Evolutionary conservation across 2,329 filamentous ascomycete species (phyloP).

Genomic region (Lojkania enalia): DNA sequence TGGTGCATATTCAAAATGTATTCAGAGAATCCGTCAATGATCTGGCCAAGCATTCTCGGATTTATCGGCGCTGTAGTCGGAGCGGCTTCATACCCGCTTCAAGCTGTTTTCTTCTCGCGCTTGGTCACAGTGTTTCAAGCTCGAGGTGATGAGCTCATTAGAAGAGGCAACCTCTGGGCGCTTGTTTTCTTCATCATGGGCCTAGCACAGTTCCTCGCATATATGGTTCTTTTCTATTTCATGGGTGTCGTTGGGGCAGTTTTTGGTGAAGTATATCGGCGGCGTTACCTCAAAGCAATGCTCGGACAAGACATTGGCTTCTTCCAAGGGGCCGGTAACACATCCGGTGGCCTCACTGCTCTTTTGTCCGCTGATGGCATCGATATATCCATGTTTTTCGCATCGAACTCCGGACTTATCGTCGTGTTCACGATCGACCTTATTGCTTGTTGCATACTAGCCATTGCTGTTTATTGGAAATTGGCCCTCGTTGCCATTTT

Average conservation of each 20-base stretch:
- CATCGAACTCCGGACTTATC: constrained; percentile 80
- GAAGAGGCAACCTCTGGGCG: constrained; percentile 21
- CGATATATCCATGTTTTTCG: constrained; percentile 81
- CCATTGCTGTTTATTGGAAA: constrained; percentile 78
- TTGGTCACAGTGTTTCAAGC: constrained; percentile 6
- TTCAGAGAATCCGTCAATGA: constrained; percentile 5
- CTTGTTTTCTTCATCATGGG: constrained; percentile 29
- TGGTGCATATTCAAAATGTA: constrained; percentile 14
- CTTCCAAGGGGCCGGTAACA: constrained; percentile 86
- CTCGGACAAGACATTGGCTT: constrained; percentile 87
- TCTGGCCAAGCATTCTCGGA: constrained; percentile 2
- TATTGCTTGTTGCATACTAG: constrained; percentile 67
- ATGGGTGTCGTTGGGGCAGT: constrained; percentile 5
- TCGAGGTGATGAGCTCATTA: constrained; percentile 1
- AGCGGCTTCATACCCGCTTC: constrained; percentile 8
- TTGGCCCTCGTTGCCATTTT: constrained; percentile 76
- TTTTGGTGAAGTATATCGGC: constrained; percentile 4
- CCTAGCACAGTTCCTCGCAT: constrained; percentile 20
- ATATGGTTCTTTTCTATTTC: constrained; percentile 11
- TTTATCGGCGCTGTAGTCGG: constrained; percentile 1
- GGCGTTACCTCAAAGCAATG: constrained; percentile 66
- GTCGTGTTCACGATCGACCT: constrained; percentile 77
- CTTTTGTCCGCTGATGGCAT: constrained; percentile 88
- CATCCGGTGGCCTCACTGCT: constrained; percentile 77
- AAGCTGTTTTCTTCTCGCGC: constrained; percentile 13